These are phyloP conservation scores for Dalechampia spathulata DNA, from an alignment of 441 rosid species.

Conservation along the genomic window DNA sequence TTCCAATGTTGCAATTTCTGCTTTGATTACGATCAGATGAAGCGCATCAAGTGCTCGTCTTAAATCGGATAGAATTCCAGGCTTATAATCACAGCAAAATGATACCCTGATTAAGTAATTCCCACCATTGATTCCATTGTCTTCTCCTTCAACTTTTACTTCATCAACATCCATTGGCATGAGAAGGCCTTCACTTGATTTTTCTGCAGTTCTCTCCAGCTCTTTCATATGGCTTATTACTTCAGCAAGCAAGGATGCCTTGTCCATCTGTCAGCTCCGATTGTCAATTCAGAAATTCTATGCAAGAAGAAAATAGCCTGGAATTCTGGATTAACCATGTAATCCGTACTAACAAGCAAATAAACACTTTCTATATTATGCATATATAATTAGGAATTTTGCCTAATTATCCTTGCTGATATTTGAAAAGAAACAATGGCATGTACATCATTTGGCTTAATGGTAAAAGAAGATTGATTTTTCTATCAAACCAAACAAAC, in stretches of 20 bases:
- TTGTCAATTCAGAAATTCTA: conserved; percentile 7
- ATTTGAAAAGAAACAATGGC: too few relatives aligned
- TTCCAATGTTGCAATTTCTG: conserved; percentile 42
- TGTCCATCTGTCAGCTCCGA: conserved; percentile 42
- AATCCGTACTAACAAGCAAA: too few relatives aligned
- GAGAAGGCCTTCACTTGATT: conserved; percentile 30
- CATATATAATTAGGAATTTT: too few relatives aligned
- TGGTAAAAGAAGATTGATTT: too few relatives aligned
- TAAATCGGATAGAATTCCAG: conserved; percentile 36
- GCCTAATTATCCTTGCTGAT: too few relatives aligned
- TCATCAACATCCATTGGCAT: conserved; percentile 42
- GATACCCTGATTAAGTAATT: conserved; percentile 26
- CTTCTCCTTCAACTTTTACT: conserved; percentile 31
- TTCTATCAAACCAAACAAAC: too few relatives aligned
- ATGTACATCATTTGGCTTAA: too few relatives aligned
- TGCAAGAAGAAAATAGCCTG: too few relatives aligned
- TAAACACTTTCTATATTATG: too few relatives aligned
- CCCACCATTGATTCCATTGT: conserved; percentile 12
- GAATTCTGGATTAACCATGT: too few relatives aligned
- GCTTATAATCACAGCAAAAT: conserved; percentile 39
- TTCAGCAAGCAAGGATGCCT: conserved; percentile 47
- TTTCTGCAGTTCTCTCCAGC: conserved; percentile 27
- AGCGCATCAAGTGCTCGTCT: conserved; percentile 33
- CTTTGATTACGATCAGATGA: conserved; percentile 22
- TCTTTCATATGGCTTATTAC: conserved; percentile 32